Conservation (phyloP, 116 monocot genomes). For the Iris pallida region DNA sequence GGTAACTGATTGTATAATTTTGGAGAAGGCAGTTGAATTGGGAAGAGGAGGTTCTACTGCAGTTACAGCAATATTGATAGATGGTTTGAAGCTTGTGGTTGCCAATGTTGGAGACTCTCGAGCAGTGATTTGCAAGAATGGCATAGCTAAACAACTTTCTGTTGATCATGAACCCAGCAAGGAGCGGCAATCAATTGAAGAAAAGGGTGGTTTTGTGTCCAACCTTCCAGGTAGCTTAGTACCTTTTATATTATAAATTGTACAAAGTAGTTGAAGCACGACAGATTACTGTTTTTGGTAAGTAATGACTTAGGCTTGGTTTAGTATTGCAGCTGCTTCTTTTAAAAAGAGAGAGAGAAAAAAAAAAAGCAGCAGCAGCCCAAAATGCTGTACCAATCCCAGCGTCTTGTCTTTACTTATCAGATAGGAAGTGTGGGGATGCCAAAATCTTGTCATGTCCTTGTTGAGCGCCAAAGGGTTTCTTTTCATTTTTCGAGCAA, state of each 20-base stretch:
- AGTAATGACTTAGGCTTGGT: no score
- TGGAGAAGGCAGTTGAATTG: constrained; percentile 19
- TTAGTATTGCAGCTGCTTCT: no score
- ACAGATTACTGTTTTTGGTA: no score
- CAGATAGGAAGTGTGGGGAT: no score
- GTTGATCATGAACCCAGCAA: constrained; percentile 47
- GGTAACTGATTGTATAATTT: constrained; percentile 34
- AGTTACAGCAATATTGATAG: constrained; percentile 46
- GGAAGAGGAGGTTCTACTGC: constrained; percentile 51
- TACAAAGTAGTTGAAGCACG: background rate
- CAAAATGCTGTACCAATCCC: no score
- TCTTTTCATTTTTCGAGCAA: no score
- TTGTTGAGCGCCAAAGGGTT: no score
- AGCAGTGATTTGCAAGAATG: constrained; percentile 36
- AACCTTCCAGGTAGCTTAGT: constrained; percentile 17
- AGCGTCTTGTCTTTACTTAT: no score
- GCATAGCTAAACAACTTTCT: constrained; percentile 35
- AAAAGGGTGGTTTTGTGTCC: constrained; percentile 39
- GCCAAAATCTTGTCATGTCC: no score
- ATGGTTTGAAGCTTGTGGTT: constrained; percentile 38
- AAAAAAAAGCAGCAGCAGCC: no score
- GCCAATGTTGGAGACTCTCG: constrained; percentile 67
- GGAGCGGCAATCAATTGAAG: constrained; percentile 31
- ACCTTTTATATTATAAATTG: background rate
- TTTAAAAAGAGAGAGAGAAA: no score